These are phyloP conservation scores for Mangifera indica DNA, from an alignment of 345 rosid genomes.

Conservation along the genomic window DNA sequence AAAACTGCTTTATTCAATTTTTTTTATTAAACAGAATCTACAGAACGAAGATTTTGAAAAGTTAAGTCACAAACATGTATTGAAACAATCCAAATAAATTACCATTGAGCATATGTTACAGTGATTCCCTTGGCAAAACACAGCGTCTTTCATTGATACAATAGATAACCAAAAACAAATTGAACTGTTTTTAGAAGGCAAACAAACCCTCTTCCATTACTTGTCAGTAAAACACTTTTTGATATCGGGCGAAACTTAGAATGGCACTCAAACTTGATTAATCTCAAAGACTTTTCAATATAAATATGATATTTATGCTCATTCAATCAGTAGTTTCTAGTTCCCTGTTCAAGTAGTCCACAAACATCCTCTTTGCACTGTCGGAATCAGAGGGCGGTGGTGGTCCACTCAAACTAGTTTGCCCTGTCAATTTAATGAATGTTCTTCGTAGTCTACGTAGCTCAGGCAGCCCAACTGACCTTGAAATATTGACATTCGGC, in stretches of 20 bases:
- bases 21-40: neutral
- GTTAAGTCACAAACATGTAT: neutral
- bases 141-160: neutral
- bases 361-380: slow-evolving; percentile 87
- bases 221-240: neutral
- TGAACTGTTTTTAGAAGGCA: neutral
- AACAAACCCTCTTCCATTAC: neutral
- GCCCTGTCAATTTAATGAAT: slow-evolving; percentile 81
- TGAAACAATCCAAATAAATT: neutral
- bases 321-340: slow-evolving; percentile 47
- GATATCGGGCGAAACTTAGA: neutral
- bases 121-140: neutral
- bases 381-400: slow-evolving; percentile 87
- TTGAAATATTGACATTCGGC: slow-evolving; percentile 54
- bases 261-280: neutral
- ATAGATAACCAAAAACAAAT: neutral
- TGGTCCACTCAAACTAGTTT: slow-evolving; percentile 83
- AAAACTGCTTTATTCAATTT: neutral
- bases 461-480: slow-evolving; percentile 86
- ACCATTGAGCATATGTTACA: neutral
- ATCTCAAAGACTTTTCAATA: neutral
- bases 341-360: slow-evolving; percentile 91
- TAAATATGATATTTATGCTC: neutral
- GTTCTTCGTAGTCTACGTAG: slow-evolving; percentile 81
- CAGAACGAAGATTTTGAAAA: neutral